Conservation (phyloP, 2,329 filamentous ascomycete genomes). For the Botrytis deweyae region DNA sequence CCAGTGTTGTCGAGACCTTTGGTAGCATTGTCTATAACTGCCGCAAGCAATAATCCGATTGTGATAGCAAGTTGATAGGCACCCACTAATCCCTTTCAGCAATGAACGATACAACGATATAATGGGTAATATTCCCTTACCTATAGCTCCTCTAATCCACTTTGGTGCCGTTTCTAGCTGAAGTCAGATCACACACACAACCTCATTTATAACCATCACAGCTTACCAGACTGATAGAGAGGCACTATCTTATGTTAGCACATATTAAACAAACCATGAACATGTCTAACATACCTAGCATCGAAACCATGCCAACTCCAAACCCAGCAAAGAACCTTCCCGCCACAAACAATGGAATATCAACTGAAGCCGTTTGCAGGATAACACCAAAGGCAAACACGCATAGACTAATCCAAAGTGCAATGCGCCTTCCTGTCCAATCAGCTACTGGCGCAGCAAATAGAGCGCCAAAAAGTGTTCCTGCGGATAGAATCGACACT, state of each 20-base stretch:
- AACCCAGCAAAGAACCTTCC: constrained; percentile 73
- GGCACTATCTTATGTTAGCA: constrained; percentile 12
- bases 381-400: constrained; percentile 68
- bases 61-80: constrained; percentile 83
- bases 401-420: constrained; percentile 59
- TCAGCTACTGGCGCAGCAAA: constrained; percentile 44
- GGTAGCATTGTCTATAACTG: constrained; percentile 71
- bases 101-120: not conserved
- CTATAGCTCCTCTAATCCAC: constrained; percentile 20
- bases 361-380: constrained; percentile 62
- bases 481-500: constrained; percentile 67
- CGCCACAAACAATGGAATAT: constrained; percentile 65
- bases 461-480: constrained; percentile 70
- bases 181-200: not conserved
- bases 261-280: not conserved
- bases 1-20: constrained; percentile 59
- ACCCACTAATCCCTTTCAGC: constrained; percentile 9
- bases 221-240: constrained; percentile 17
- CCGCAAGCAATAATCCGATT: constrained; percentile 73
- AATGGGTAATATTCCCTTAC: not conserved
- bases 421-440: constrained; percentile 55
- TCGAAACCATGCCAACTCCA: constrained; percentile 71
- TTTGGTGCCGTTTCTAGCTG: constrained; percentile 16
- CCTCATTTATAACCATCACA: not conserved
- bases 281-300: constrained; percentile 47